Conservation (phyloP, 495 filamentous ascomycete genomes). For the Margaritispora aquatica region DNA sequence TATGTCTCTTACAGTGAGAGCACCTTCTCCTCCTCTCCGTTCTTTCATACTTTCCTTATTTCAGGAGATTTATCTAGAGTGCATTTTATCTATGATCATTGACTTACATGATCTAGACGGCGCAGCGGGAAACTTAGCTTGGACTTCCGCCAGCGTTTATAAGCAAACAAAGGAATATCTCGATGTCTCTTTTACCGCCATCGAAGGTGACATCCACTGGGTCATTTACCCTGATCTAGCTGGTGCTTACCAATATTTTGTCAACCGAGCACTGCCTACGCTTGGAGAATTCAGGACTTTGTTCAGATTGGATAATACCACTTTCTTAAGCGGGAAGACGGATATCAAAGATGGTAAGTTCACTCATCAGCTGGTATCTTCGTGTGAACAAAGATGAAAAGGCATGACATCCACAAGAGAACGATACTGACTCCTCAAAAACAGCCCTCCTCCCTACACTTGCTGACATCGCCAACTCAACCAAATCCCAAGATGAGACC, state of each 20-base stretch:
- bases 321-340: constrained; percentile 32
- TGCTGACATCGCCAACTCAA: constrained; percentile 26
- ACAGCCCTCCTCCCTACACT: constrained; percentile 25
- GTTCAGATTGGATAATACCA: constrained; percentile 30
- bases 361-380: not conserved
- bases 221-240: constrained; percentile 30
- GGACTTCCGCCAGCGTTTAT: constrained; percentile 29
- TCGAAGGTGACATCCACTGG: constrained; percentile 36
- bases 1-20: constrained; percentile 35
- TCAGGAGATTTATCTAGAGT: too few species aligned
- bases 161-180: constrained; percentile 26
- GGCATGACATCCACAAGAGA: not conserved
- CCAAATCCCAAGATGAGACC: constrained; percentile 38
- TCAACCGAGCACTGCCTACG: constrained; percentile 32
- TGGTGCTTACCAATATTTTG: constrained; percentile 39
- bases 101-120: constrained; percentile 25
- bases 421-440: not conserved
- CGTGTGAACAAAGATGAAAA: too few species aligned
- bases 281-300: constrained; percentile 38
- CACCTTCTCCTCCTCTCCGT: not conserved
- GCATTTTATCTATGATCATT: too few species aligned
- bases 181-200: constrained; percentile 30
- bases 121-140: constrained; percentile 27
- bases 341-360: constrained; percentile 27
- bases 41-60: too few species aligned